Evolutionary conservation across 2,329 filamentous ascomycete genomes (phyloP), one percentile per base, ranked within the genome.

Genomic region (Acrocalymma vagum): DNA sequence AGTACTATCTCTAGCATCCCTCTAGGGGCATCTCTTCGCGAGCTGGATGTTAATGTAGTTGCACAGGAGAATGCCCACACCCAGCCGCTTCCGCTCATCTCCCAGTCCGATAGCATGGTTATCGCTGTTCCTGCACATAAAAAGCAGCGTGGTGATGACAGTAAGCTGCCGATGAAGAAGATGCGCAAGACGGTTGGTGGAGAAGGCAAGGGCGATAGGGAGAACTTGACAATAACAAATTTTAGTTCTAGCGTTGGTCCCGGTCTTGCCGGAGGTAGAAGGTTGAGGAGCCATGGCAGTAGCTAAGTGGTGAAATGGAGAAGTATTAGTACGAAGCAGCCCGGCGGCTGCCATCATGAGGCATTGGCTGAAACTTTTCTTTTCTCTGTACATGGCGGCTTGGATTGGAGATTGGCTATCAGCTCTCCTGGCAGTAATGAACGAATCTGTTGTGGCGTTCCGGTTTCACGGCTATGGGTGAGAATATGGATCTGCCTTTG

Each of bases 31-130:
- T 67, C 71, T 41, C 63, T 78, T 13, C 68, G 75, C 36, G 75
- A 78, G 51, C 62, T 78, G n/a, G 75, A 78, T 53, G 67, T 75
- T 69, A 78, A 78, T 42, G 57, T 70, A 32, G 55, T 74, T 25
- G 60, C 61, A 26, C 61, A 66, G 41, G 59, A 65, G 28, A 32
- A 51, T 13, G 56, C 53, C 31, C 62, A 62, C 32, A 63, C 62
- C 7, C 51, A 61, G 9, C 60, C 62, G 24, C 58, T 65, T 16
- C 60, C 60, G 44, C 62, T 71, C 38, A 45, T 58, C 26, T 68
- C 63, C 32, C 53, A 55, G 16, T 61, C 60, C 10, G 65, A 67
- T 29, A 60, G 48, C 27, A 48, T 55, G 20, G 48, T 49, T 14
- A 53, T 50, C 32, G 53, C 63, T 11, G 48, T 47, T 9, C 71